phyloP scores from a whole-genome alignment of 148 eudicot genomes.

The Chenopodium formosanum region DNA sequence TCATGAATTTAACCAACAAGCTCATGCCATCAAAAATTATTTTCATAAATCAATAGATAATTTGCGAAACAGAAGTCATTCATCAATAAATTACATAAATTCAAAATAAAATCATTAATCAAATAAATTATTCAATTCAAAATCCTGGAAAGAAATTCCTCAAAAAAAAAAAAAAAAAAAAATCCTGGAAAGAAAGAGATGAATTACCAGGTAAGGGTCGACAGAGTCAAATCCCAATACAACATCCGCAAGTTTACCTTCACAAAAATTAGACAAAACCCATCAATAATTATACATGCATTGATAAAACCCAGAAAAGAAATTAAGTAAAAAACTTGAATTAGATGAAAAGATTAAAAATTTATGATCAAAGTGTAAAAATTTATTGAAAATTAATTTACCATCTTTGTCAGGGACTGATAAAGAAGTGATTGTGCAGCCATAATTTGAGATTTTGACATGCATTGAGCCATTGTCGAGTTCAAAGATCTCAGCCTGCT shows the following conservation, averaged over 20 bases:
- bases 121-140: neutral
- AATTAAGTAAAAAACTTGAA: neutral
- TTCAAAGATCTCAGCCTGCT: conserved; percentile 63
- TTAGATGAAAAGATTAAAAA: neutral
- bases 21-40: neutral
- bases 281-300: conserved; percentile 14
- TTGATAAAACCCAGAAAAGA: conserved; percentile 5
- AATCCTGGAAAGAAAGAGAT: neutral
- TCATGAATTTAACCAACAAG: too few relatives aligned
- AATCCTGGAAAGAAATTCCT: neutral
- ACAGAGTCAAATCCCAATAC: conserved; percentile 94
- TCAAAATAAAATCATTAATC: neutral
- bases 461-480: conserved; percentile 83
- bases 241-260: conserved; percentile 90
- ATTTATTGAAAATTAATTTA: conserved; percentile 8
- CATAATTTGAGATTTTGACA: conserved; percentile 69
- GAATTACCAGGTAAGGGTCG: conserved; percentile 79
- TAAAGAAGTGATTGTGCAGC: conserved; percentile 88
- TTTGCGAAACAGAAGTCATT: neutral
- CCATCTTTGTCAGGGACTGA: conserved; percentile 79
- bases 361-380: neutral
- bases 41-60: neutral
- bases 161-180: neutral
- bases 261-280: conserved; percentile 27
- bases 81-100: neutral